A percentile compares a stretch with the other conserved stretches of the same genome.
Evolutionary conservation across 2,329 filamentous ascomycete species (phyloP).

Genomic region (Aureobasidium namibiae): DNA sequence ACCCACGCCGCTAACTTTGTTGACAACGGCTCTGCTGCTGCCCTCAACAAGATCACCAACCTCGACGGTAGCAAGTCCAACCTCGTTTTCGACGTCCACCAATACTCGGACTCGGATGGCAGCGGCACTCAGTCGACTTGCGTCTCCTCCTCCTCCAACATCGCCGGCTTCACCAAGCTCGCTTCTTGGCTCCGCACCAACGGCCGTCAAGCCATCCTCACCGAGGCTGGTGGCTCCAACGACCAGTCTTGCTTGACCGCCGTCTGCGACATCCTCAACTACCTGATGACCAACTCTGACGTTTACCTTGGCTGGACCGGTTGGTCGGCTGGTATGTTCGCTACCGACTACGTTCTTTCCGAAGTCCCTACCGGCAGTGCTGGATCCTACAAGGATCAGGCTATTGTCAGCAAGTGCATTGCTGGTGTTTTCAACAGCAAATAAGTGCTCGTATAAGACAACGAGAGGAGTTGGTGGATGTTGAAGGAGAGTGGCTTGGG

Average conservation of each 20-base stretch:
- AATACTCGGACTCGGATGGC: conserved; percentile 34
- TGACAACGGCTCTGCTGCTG: conserved; percentile 22
- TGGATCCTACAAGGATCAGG: conserved; percentile 20
- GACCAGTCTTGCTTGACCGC: conserved; percentile 27
- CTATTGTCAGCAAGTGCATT: conserved; percentile 22
- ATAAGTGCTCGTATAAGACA: background rate
- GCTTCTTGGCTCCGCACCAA: conserved; percentile 31
- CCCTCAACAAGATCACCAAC: conserved; percentile 22
- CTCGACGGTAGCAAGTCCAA: conserved; percentile 24
- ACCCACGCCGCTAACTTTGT: conserved; percentile 19
- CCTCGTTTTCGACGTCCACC: conserved; percentile 35
- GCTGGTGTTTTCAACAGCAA: conserved; percentile 22
- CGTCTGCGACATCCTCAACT: conserved; percentile 27
- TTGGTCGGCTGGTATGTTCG: conserved; percentile 27
- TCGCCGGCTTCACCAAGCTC: conserved; percentile 26
- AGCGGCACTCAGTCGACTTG: conserved; percentile 29
- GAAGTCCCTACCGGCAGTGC: conserved; percentile 22
- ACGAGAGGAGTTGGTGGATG: too few species aligned
- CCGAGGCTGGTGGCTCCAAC: conserved; percentile 33
- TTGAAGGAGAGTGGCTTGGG: too few species aligned
- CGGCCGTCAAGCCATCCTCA: conserved; percentile 31
- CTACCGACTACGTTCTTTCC: conserved; percentile 21
- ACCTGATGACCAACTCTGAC: conserved; percentile 24
- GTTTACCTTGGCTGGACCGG: conserved; percentile 27
- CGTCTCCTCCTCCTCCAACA: conserved; percentile 24